Conservation (phyloP, 179 eudicot species). For the Beta macrorhiza region DNA sequence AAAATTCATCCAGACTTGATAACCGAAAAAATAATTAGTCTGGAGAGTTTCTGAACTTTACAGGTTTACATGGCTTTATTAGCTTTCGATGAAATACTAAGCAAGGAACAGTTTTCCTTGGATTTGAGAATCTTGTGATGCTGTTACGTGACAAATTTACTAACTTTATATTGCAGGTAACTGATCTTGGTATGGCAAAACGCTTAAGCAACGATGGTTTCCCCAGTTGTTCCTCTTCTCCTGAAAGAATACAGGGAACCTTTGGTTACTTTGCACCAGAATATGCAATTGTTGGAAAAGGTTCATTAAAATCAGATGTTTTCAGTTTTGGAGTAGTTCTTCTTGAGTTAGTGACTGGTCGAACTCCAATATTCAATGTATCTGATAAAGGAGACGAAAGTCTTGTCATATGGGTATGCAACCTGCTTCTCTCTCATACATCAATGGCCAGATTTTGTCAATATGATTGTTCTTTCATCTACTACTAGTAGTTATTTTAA, state of each 20-base stretch:
- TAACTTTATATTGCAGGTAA: conserved; percentile 56
- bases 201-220: conserved; percentile 61
- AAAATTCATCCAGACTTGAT: neutral
- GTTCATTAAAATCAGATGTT: conserved; percentile 85
- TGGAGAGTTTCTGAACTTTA: neutral
- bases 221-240: conserved; percentile 75
- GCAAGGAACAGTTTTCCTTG: neutral
- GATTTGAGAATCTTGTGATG: neutral
- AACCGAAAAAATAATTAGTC: neutral
- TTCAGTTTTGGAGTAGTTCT: conserved; percentile 99
- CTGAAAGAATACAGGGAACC: conserved; percentile 91
- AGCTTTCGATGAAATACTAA: neutral
- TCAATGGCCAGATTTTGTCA: neutral
- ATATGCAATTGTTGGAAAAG: conserved; percentile 82
- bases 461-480: neutral
- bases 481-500: neutral
- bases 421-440: neutral
- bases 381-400: conserved; percentile 69
- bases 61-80: neutral
- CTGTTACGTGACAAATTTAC: neutral
- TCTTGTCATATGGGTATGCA: conserved; percentile 89
- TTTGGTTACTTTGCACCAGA: conserved; percentile 99
- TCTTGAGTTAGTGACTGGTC: conserved; percentile 82
- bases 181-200: conserved; percentile 98
- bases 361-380: conserved; percentile 64